Base-by-base conservation (phyloP, 2,329 filamentous ascomycete species). In the Trichophyton simii region DNA sequence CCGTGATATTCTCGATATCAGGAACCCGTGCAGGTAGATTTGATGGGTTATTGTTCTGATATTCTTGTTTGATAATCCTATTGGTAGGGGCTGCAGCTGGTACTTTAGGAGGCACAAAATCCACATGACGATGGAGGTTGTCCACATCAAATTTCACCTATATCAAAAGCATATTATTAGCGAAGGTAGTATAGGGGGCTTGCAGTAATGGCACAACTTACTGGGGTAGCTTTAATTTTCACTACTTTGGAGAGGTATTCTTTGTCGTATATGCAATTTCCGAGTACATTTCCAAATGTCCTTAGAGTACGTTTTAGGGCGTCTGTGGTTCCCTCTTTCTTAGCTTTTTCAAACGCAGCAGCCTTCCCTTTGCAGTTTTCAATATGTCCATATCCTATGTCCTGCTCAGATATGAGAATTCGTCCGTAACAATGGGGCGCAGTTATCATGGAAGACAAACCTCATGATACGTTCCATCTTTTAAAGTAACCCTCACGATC, bases 201-300 rank as follows among this genome's bases (percentile, higher is more conserved):
- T 13, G 13, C 34, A 13, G 6, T 8, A 13, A n/a, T 18, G 18
- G 11, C n/a, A 38, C 36, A 18, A 65, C 74, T 64, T 72, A 78
- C 76, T 3, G 89, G 88, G 61, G 82, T 80, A 15, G 86, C 83
- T 78, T 95, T 97, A 69, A 99, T 80, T 76, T 90, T 95, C 59
- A 86, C 88, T n/a, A 97, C 88, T 72, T 90, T 91, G 59, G 85
- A 82, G 61, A 99, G 79, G 71, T 96, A 99, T 64, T 92, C 86
- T 74, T 96, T 95, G 77, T 99, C 94, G 75, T 99, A 97, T 63
- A 99, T 86, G 78, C 94, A 99, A 72, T 97, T 99, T n/a, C 94
- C 94, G 60, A 99, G 79, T 15, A 97, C 87, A 68, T 97, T 97
- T 63, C 94, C 94, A 74, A 99, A 99, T 65, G 86, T 96, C 63